phyloP scores from a whole-genome alignment of 805 yeast genomes.

The Scheffersomyces amazonensis region DNA sequence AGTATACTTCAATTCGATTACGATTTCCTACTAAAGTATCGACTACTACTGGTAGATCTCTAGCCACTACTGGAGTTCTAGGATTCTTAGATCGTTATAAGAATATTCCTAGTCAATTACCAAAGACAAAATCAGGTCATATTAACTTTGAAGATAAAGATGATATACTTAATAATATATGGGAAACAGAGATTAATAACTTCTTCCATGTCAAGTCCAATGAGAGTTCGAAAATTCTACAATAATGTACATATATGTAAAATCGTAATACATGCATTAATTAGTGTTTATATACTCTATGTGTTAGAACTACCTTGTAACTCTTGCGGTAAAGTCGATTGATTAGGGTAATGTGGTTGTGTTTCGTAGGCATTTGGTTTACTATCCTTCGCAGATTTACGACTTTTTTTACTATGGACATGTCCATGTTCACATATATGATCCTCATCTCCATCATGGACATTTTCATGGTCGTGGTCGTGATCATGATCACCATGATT shows the following conservation, averaged over 20 bases:
- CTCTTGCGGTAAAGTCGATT: conserved; percentile 4
- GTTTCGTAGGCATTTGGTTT: conserved; percentile 82
- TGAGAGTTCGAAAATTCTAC: too few relatives aligned
- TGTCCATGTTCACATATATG: conserved; percentile 15
- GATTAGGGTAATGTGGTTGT: conserved; percentile 62
- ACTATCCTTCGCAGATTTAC: conserved; percentile 6
- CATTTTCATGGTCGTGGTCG: conserved; percentile 6
- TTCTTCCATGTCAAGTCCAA: not conserved
- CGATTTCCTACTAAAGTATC: conserved; percentile 21
- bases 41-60: not conserved
- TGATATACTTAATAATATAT: conserved; percentile 6
- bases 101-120: not conserved
- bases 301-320: too few relatives aligned
- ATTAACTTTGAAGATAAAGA: conserved; percentile 8
- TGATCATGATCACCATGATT: conserved; percentile 5
- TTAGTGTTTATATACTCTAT: too few relatives aligned
- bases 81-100: conserved; percentile 22
- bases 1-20: conserved; percentile 35
- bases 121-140: conserved; percentile 1
- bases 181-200: conserved; percentile 9
- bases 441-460: conserved; percentile 11
- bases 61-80: conserved; percentile 18
- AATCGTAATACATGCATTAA: not conserved
- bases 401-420: conserved; percentile 17
- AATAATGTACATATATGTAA: too few relatives aligned